Percentiles rank a stretch among this genome's conserved stretches.
phyloP scores from a whole-genome alignment of 2,329 filamentous ascomycete genomes.

The Beauveria bassiana region DNA sequence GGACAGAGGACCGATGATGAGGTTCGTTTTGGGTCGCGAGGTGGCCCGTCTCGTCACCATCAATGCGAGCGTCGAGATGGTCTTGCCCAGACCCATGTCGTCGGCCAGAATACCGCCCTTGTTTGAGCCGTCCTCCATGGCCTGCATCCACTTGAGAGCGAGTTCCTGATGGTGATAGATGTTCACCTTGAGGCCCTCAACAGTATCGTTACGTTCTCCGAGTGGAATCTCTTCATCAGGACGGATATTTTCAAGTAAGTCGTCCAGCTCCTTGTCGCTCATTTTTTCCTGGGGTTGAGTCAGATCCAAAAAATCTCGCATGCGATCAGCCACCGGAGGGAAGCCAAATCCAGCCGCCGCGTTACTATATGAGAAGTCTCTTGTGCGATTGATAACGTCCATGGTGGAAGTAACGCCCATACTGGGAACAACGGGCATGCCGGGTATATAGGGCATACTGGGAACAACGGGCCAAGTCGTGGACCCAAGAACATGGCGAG shows the following conservation, averaged over 20 bases:
- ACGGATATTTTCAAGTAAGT: constrained; percentile 63
- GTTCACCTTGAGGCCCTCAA: constrained; percentile 56
- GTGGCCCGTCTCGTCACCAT: constrained; percentile 60
- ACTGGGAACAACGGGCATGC: not conserved
- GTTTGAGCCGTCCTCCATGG: constrained; percentile 69
- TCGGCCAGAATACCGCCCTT: constrained; percentile 88
- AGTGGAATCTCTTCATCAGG: constrained; percentile 59
- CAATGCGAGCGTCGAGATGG: constrained; percentile 73
- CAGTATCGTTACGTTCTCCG: constrained; percentile 59
- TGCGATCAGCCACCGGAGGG: constrained; percentile 23
- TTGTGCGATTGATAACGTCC: constrained; percentile 20
- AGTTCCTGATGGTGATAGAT: constrained; percentile 79
- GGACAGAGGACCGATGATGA: constrained; percentile 75
- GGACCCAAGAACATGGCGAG: not conserved
- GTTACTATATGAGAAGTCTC: constrained; percentile 27
- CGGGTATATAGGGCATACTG: not conserved
- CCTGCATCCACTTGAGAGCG: constrained; percentile 74
- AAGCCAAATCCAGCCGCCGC: constrained; percentile 27
- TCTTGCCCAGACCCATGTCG: constrained; percentile 91
- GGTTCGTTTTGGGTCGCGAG: constrained; percentile 51
- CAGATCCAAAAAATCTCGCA: constrained; percentile 23
- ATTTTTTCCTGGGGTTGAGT: constrained; percentile 17
- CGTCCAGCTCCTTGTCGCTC: constrained; percentile 57
- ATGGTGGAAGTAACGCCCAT: not conserved
- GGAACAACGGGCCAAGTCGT: not conserved